Base-by-base conservation (phyloP, 768 basidiomycete species). In the Trametes maxima region DNA sequence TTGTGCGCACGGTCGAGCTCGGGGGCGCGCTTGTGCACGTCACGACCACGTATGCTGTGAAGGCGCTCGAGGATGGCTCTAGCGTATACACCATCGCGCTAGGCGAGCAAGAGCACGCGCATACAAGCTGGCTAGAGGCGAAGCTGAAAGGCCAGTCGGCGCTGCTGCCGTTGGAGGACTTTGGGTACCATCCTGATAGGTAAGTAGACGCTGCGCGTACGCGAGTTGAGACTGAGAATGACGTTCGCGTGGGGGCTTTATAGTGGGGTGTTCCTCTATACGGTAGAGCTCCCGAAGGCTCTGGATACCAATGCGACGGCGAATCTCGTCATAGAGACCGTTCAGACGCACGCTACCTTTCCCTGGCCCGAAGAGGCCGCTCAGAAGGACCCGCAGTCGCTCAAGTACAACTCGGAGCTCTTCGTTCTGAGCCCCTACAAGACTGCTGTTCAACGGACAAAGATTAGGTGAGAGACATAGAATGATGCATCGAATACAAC, bases 1-100 rank as follows among this genome's bases (percentile, higher is more conserved):
- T 98, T 62, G 91, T 95, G 35, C 89, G 94, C 69, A 87, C 90
- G 5, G 80, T 94, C 60, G 95, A 97, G 68, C 89, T 97, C 22
- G 94, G 90, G 37, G 95, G 95, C 53, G 82, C 95, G 19, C 82
- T 93, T 22, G 89, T 94, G 57, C 88, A 90, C 78, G 85, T 95
- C 79, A 91, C 87, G 55, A 96, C 95, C 47, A 91, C 93, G 49
- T 97, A 89, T 75, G 86, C 90, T 19, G 84, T 94, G 72, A 90
- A 85, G 70, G 84, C 91, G 39, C 81, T 89, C 45, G 80, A 84
- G 64, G 78, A 83, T 60, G 81, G 78, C 36, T 80, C 86, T 19
- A 80, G 79, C 35, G 77, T 81, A 47, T 94, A 94, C 70, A 85
- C 86, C 50, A 73, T 94, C 65, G 84, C 87, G 16, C 78, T 94